Evolutionary conservation across 192 early-diverging fungal species (phyloP).

Genomic region (Gigaspora rosea): DNA sequence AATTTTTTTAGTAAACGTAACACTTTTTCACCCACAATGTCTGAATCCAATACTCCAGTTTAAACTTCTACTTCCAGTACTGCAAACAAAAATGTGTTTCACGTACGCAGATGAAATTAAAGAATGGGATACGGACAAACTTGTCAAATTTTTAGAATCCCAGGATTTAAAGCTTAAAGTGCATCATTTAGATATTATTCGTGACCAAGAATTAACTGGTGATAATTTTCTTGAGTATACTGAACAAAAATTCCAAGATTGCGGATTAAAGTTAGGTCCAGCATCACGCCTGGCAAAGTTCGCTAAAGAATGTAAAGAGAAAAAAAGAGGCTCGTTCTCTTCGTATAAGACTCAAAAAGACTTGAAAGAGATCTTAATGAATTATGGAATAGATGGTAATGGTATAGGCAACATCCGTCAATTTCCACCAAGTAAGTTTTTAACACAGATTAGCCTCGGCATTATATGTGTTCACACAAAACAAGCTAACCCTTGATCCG

Average conservation of each 20-base stretch:
- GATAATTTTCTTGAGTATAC: background rate
- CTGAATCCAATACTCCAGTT: no score
- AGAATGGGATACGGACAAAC: background rate
- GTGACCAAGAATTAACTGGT: background rate
- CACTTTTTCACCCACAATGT: no score
- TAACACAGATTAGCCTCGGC: background rate
- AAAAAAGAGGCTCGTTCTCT: background rate
- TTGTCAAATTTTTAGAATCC: background rate
- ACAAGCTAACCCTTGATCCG: background rate
- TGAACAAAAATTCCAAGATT: background rate
- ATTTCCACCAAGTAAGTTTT: slow-evolving; percentile 3
- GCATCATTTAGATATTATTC: background rate
- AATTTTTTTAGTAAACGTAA: no score
- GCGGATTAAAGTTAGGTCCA: background rate
- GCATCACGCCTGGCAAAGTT: slow-evolving; percentile 1
- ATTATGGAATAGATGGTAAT: slow-evolving; percentile 8
- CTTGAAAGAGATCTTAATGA: background rate
- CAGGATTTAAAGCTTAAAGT: background rate
- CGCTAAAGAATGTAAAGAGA: background rate
- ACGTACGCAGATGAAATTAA: background rate
- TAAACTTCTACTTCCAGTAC: no score
- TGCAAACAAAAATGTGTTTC: no score
- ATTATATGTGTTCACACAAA: background rate
- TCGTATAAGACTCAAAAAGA: background rate
- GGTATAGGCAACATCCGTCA: background rate